Base-by-base conservation (phyloP, 495 filamentous ascomycete species). In the Jackrogersella minutella region DNA sequence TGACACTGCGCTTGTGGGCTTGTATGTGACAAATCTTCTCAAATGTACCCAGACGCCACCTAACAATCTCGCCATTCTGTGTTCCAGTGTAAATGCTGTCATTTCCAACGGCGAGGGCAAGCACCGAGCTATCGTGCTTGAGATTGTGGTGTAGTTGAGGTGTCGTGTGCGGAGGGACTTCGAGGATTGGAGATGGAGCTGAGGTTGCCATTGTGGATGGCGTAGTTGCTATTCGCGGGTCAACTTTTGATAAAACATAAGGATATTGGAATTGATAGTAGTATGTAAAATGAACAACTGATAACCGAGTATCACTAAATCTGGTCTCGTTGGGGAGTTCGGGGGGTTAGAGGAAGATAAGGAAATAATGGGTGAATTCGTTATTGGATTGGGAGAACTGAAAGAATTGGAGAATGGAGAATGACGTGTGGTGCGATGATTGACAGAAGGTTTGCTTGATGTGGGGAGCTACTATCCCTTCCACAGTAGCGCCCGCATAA, bases 61-160 rank as follows among this genome's bases (percentile, higher is more conserved):
- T 90, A 49, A 95, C 78, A 57, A 99, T 93, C 77, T 97, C 92
- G 53, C 95, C 95, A 46, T 89, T 91, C 73, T 97, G 93, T 14
- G 93, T 91, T 31, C 94, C 95, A 17, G 93, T 92, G 78, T 91
- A 95, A n/a, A 95, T 84, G 73, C 76, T 79, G 2, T 78, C 72
- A 63, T 87, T 80, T 1, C 85, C 87, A 9, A 93, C 84, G 0
- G 84, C 87, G 31, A 95, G 80, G 0, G 88, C 81, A 16, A 95
- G 85, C 33, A 94, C 91, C 2, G 90, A 92, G 71, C 83, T 86
- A 64, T 86, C 81, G 72, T 92, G 88, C 60, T 85, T 82, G 58
- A 95, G 82, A 47, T 86, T 87, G 63, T 95, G 91, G 44, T 85
- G 72, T 10, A 91, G 78, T 21, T 82, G 80, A 10, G 90, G 89